Percentiles rank a stretch among this genome's conserved stretches.
These are phyloP conservation scores for Cladosporium sp. DNA, from an alignment of 2,329 filamentous ascomycete genomes.

Conservation along the genomic window DNA sequence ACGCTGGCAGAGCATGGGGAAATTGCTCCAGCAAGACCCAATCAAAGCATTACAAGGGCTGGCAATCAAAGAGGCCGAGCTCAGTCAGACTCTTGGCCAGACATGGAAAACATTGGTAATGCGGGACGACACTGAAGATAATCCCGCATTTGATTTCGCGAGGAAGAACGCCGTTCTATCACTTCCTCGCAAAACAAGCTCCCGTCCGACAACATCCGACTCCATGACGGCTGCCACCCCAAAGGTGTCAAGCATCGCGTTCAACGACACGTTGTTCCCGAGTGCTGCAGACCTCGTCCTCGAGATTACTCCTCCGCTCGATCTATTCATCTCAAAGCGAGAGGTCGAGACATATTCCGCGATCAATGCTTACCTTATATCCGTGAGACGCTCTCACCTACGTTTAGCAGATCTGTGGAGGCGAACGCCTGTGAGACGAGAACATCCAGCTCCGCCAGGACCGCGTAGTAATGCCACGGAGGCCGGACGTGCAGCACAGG, in stretches of 20 bases:
- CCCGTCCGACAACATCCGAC: slow-evolving; percentile 41
- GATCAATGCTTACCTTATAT: slow-evolving; percentile 85
- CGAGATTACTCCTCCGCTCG: slow-evolving; percentile 74
- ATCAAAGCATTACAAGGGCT: slow-evolving; percentile 61
- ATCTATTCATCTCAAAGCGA: slow-evolving; percentile 76
- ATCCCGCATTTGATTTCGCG: slow-evolving; percentile 67
- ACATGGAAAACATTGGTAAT: slow-evolving; percentile 78
- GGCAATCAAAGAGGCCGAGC: slow-evolving; percentile 82
- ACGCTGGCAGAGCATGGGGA: slow-evolving; percentile 63
- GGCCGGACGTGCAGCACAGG: slow-evolving; percentile 61
- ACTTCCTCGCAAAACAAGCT: slow-evolving; percentile 50
- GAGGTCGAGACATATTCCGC: slow-evolving; percentile 79
- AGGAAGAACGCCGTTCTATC: slow-evolving; percentile 71
- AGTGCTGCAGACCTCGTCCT: slow-evolving; percentile 70
- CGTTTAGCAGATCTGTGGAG: slow-evolving; percentile 86
- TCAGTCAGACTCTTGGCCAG: slow-evolving; percentile 71
- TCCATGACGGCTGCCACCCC: slow-evolving; percentile 36
- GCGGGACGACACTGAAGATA: slow-evolving; percentile 59
- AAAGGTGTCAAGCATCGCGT: slow-evolving; percentile 55
- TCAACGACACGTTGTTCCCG: slow-evolving; percentile 80
- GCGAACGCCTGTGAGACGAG: slow-evolving; percentile 72
- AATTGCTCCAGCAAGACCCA: slow-evolving; percentile 52
- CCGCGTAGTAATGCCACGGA: slow-evolving; percentile 63
- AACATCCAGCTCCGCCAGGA: slow-evolving; percentile 70
- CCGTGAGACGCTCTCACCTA: slow-evolving; percentile 81